Percentiles rank a stretch among this genome's conserved stretches.
These are phyloP conservation scores for Purshia tridentata DNA, from an alignment of 306 rosid species.

Conservation along the genomic window DNA sequence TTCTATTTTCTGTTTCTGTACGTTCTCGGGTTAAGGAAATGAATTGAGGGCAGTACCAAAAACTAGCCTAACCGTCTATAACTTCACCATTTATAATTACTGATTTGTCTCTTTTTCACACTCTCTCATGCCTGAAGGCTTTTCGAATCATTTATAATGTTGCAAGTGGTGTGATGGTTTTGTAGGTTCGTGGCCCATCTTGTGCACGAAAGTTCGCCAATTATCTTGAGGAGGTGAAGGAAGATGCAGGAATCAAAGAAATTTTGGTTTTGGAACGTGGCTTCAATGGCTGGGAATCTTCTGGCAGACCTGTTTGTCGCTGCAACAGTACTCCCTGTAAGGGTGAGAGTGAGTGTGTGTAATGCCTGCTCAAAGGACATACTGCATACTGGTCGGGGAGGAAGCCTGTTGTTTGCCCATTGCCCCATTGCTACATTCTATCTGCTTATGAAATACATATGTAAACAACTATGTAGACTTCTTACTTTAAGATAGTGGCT, in stretches of 20 bases:
- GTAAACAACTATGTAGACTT: not conserved
- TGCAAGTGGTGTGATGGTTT: conserved; percentile 17
- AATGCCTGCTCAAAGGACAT: conserved; percentile 18
- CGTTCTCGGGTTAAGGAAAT: not conserved
- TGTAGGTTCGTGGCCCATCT: conserved; percentile 89
- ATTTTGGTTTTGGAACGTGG: conserved; percentile 86
- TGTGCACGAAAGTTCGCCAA: conserved; percentile 75
- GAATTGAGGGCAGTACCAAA: not conserved
- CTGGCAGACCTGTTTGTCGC: conserved; percentile 88
- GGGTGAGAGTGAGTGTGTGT: conserved; percentile 36
- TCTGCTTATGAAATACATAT: not conserved
- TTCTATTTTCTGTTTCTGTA: not conserved
- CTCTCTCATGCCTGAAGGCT: not conserved
- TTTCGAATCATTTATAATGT: conserved; percentile 12
- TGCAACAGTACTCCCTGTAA: conserved; percentile 65
- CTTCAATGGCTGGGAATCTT: conserved; percentile 92
- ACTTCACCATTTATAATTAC: not conserved
- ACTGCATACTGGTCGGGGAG: conserved; percentile 3
- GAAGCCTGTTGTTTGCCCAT: conserved; percentile 11
- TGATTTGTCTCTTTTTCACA: too few relatives aligned
- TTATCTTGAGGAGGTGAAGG: conserved; percentile 64
- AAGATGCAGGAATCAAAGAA: conserved; percentile 72
- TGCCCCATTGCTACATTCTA: not conserved
- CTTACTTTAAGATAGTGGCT: not conserved
- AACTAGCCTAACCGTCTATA: not conserved